These are phyloP conservation scores for Pilobolus umbonatus DNA, from an alignment of 192 early-diverging fungal species.

Conservation along the genomic window DNA sequence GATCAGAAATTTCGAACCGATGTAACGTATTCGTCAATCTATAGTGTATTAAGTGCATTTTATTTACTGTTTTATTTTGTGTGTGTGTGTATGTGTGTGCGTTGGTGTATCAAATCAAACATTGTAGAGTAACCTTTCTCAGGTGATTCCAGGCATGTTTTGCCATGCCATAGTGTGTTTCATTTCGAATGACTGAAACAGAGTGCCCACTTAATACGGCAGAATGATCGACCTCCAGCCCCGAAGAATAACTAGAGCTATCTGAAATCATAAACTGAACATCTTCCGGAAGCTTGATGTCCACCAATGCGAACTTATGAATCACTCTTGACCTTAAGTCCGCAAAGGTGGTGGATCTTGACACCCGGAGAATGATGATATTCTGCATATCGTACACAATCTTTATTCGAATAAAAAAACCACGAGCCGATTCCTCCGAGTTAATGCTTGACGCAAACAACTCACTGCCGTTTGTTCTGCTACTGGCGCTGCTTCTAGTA, in stretches of 20 bases:
- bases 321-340: neutral
- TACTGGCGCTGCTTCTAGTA: too few species aligned
- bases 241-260: neutral
- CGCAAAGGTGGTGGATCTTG: neutral
- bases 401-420: neutral
- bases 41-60: too few species aligned
- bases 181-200: neutral
- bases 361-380: slow-evolving; percentile 3
- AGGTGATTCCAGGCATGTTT: neutral
- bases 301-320: neutral
- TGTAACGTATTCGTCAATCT: too few species aligned
- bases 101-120: neutral
- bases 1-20: too few species aligned
- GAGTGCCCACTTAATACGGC: neutral
- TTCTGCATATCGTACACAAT: slow-evolving; percentile 9
- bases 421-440: slow-evolving; percentile 8
- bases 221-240: neutral
- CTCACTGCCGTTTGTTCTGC: too few species aligned
- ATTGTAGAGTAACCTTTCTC: neutral
- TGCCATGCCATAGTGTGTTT: too few species aligned
- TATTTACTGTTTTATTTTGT: too few species aligned
- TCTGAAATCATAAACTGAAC: neutral
- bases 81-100: too few species aligned
- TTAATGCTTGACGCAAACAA: too few species aligned
- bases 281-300: neutral